phyloP scores from a whole-genome alignment of 441 rosid genomes.

The Omphalea diandra region DNA sequence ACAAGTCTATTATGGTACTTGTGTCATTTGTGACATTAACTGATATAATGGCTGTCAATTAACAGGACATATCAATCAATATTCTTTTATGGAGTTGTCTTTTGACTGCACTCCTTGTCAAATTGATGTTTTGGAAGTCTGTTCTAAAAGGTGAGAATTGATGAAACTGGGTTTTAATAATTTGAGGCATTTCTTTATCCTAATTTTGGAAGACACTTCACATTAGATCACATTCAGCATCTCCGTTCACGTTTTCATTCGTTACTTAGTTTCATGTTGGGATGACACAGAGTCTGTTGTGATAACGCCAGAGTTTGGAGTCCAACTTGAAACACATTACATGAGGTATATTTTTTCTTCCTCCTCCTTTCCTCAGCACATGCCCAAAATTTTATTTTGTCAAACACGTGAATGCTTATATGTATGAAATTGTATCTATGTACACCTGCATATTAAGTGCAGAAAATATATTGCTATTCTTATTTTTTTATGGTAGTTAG shows the following conservation, averaged over 20 bases:
- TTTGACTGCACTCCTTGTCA: slow-evolving; percentile 45
- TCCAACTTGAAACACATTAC: slow-evolving; percentile 88
- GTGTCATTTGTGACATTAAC: slow-evolving; percentile 7
- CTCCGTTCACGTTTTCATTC: background rate
- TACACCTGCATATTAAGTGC: background rate
- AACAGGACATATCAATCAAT: slow-evolving; percentile 50
- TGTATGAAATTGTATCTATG: background rate
- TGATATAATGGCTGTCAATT: slow-evolving; percentile 18
- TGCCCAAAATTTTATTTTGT: background rate
- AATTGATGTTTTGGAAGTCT: slow-evolving; percentile 43
- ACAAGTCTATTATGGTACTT: background rate
- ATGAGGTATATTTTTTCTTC: slow-evolving; percentile 41
- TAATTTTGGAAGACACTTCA: background rate
- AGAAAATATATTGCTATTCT: background rate
- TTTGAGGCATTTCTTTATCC: background rate
- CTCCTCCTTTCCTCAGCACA: background rate
- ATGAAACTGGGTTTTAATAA: background rate
- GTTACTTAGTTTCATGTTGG: slow-evolving; percentile 26
- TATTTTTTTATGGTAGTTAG: background rate
- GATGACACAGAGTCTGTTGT: slow-evolving; percentile 70
- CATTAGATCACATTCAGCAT: background rate
- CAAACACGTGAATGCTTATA: background rate
- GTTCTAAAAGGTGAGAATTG: slow-evolving; percentile 65
- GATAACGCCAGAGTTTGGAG: slow-evolving; percentile 76
- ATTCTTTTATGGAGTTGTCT: slow-evolving; percentile 48